Conservation (phyloP, 2,329 filamentous ascomycete species). For the Curvularia hawaiiensis region DNA sequence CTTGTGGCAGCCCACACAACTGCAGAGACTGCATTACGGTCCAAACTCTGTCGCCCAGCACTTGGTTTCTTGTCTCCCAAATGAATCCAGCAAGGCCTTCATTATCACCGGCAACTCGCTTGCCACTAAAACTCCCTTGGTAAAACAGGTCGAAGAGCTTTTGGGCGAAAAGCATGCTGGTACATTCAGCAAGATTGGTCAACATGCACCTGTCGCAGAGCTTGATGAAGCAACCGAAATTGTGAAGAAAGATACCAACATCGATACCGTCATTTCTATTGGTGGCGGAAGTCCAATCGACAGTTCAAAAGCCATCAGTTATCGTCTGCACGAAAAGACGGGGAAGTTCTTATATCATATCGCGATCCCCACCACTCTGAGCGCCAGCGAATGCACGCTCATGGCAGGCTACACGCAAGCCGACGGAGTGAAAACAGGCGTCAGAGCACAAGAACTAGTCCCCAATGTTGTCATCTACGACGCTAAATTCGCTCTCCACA, state of each 20-base stretch:
- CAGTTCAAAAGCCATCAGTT: constrained; percentile 45
- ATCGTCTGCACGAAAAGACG: constrained; percentile 42
- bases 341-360: constrained; percentile 47
- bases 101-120: constrained; percentile 62
- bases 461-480: constrained; percentile 61
- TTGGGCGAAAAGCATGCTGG: constrained; percentile 56
- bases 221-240: constrained; percentile 58
- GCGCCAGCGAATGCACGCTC: constrained; percentile 61
- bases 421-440: constrained; percentile 57
- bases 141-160: constrained; percentile 57
- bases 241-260: constrained; percentile 51
- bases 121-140: constrained; percentile 58
- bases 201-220: constrained; percentile 61
- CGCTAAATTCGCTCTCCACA: constrained; percentile 56
- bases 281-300: constrained; percentile 63
- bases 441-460: constrained; percentile 50
- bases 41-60: constrained; percentile 54
- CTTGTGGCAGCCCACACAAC: constrained; percentile 57
- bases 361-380: constrained; percentile 49
- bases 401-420: constrained; percentile 58
- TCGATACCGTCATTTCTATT: constrained; percentile 62
- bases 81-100: constrained; percentile 58
- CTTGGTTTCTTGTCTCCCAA: constrained; percentile 53
- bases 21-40: constrained; percentile 58
- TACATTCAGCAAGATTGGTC: constrained; percentile 60